These are phyloP conservation scores for Coemansia sp. DNA, from an alignment of 192 early-diverging fungal genomes.

Conservation along the genomic window DNA sequence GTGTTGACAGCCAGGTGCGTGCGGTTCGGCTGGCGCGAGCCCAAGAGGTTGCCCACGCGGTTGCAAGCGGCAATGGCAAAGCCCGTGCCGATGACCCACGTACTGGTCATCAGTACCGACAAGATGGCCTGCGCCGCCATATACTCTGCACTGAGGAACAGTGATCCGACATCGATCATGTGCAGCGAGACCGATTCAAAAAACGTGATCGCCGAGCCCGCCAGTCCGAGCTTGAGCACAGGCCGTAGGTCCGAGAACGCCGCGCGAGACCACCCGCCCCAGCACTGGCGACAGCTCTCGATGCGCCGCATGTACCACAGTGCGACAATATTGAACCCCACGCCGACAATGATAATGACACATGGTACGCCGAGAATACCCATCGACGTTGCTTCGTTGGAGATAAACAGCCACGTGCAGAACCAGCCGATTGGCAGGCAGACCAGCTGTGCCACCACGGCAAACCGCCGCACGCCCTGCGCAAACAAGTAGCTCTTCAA, in stretches of 20 bases:
- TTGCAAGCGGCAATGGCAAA: constrained; percentile 80
- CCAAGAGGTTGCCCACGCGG: constrained; percentile 78
- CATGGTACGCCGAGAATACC: constrained; percentile 75
- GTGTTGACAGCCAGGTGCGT: constrained; percentile 56
- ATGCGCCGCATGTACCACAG: constrained; percentile 59
- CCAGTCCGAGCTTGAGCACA: constrained; percentile 72
- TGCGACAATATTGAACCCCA: constrained; percentile 56
- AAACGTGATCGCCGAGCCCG: constrained; percentile 79
- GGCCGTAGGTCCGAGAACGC: constrained; percentile 64
- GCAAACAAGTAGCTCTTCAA: constrained; percentile 84
- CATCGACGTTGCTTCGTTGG: constrained; percentile 53
- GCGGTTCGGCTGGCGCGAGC: constrained; percentile 58
- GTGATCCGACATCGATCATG: constrained; percentile 70
- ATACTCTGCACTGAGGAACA: constrained; percentile 71
- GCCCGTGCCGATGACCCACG: constrained; percentile 71
- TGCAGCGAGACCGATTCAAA: constrained; percentile 83
- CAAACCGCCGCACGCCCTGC: constrained; percentile 88
- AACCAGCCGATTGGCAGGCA: constrained; percentile 72
- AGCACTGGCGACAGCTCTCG: constrained; percentile 69
- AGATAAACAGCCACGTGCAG: constrained; percentile 78
- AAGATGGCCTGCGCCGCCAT: constrained; percentile 86
- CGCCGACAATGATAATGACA: constrained; percentile 59
- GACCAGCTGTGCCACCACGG: constrained; percentile 69
- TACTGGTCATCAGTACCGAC: constrained; percentile 64
- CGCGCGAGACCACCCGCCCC: constrained; percentile 85